A percentile compares a stretch with the other conserved stretches of the same genome.
Conservation (phyloP, 108 stramenopile species). For the Nitzschia sp. region DNA sequence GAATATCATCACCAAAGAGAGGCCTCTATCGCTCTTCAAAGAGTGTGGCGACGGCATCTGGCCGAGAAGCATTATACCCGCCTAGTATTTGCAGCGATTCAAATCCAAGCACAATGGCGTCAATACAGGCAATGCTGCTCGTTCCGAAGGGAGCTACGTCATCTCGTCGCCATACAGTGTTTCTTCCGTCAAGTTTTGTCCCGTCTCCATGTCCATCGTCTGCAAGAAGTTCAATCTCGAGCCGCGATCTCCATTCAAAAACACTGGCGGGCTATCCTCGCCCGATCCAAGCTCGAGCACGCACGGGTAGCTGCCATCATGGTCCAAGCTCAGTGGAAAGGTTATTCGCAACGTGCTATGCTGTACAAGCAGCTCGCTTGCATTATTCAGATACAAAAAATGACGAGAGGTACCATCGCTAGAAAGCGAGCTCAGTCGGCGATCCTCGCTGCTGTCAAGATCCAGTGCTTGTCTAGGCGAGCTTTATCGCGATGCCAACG, state of each 20-base stretch:
- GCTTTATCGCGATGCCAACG: not conserved
- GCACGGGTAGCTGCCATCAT: not conserved
- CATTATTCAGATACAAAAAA: not conserved
- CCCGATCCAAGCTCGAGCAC: not conserved
- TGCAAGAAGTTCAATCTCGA: no score
- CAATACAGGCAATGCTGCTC: not conserved
- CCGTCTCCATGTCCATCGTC: no score
- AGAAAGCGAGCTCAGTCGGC: not conserved
- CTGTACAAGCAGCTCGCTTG: not conserved
- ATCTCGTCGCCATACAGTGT: not conserved
- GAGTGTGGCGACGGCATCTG: not conserved
- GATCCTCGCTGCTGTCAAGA: not conserved
- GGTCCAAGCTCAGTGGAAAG: slow-evolving; percentile 7
- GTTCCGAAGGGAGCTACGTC: not conserved
- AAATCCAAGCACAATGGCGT: slow-evolving; percentile 10
- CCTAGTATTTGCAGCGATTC: slow-evolving; percentile 3
- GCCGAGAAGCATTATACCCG: not conserved
- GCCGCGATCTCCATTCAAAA: not conserved
- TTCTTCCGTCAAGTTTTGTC: not conserved
- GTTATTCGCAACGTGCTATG: not conserved
- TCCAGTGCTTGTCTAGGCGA: not conserved
- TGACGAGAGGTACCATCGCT: not conserved
- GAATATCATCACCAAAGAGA: not conserved
- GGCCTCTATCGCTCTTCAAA: not conserved
- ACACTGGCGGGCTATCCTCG: not conserved